Evolutionary conservation across 192 early-diverging fungal species (phyloP).

Genomic region (Podochytrium sp.): DNA sequence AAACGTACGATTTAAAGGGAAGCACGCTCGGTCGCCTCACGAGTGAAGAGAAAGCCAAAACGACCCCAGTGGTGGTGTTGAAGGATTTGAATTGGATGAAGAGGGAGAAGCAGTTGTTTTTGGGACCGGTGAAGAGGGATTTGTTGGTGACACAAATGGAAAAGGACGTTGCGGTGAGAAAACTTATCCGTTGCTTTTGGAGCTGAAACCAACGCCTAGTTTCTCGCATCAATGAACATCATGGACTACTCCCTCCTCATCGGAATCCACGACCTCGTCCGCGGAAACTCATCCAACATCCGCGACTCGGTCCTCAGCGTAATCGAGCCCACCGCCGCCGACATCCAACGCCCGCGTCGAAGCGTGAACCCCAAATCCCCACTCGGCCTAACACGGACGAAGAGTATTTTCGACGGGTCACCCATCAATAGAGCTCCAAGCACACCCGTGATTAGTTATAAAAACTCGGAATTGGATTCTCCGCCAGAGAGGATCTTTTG

Average conservation of each 20-base stretch:
- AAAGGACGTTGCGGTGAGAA: conserved; percentile 75
- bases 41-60: conserved; percentile 72
- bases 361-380: conserved; percentile 3
- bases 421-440: not conserved
- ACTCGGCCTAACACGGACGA: not conserved
- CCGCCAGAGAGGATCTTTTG: conserved; percentile 64
- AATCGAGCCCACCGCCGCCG: conserved; percentile 66
- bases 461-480: not conserved
- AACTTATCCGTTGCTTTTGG: conserved; percentile 18
- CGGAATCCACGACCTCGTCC: conserved; percentile 85
- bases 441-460: not conserved
- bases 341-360: conserved; percentile 10
- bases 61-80: conserved; percentile 86
- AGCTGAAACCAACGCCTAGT: conserved; percentile 28
- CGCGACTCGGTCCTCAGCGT: conserved; percentile 89
- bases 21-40: conserved; percentile 86
- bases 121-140: conserved; percentile 82
- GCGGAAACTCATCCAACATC: conserved; percentile 81
- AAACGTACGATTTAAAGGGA: conserved; percentile 95
- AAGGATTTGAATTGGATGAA: conserved; percentile 98
- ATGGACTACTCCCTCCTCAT: conserved; percentile 99
- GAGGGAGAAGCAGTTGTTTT: conserved; percentile 68
- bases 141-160: conserved; percentile 85
- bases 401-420: not conserved
- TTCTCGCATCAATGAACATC: conserved; percentile 77